Conservation (phyloP, 2,329 filamentous ascomycete genomes). For the Capronia americana region DNA sequence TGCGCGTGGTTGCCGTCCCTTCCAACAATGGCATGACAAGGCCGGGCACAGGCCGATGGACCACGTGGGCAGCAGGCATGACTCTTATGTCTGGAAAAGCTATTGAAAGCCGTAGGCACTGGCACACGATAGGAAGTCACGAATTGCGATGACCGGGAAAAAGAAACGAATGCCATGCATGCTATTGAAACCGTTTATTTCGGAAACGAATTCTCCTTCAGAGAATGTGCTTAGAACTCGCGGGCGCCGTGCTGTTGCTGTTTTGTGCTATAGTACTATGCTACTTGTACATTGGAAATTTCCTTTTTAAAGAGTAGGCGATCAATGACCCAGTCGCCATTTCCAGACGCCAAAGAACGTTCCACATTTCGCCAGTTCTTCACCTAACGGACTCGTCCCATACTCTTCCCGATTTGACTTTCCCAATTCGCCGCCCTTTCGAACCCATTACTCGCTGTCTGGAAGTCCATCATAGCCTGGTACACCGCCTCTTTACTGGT, state of each 20-base stretch:
- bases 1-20: neutral
- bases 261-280: neutral
- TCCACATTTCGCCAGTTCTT: neutral
- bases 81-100: neutral
- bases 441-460: constrained; percentile 76
- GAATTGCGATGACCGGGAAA: neutral
- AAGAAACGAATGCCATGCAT: neutral
- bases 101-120: neutral
- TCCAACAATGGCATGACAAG: neutral
- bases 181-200: neutral
- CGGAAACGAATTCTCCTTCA: neutral
- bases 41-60: neutral
- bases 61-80: neutral
- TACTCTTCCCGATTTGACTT: constrained; percentile 84
- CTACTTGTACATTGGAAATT: no score
- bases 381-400: constrained; percentile 50
- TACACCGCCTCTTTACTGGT: constrained; percentile 74
- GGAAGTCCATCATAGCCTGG: constrained; percentile 77
- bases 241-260: neutral
- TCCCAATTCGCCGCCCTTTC: constrained; percentile 79
- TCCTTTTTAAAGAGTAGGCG: neutral
- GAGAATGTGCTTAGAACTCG: neutral
- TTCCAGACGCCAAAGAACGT: neutral
- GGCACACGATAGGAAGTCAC: neutral
- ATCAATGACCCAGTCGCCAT: neutral